Percentiles rank a stretch among this genome's conserved stretches.
phyloP scores from a whole-genome alignment of 345 rosid species.

The Eucalyptus melliodora region DNA sequence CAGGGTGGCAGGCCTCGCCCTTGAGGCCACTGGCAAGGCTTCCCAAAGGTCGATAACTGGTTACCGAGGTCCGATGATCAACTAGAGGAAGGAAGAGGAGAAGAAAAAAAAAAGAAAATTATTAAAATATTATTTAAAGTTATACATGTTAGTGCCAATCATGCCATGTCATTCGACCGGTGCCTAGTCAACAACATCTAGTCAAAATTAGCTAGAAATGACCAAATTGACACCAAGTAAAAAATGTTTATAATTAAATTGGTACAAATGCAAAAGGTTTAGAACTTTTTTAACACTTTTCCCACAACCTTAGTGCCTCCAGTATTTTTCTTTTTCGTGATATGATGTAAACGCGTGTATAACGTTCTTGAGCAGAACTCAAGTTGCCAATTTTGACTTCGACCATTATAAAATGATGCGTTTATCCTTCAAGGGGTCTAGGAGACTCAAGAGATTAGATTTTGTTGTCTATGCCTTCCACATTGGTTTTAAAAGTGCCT shows the following conservation, averaged over 20 bases:
- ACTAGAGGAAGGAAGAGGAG: background rate
- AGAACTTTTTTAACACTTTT: too few relatives aligned
- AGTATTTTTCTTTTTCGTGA: background rate
- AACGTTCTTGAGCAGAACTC: background rate
- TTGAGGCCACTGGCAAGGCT: accelerated
- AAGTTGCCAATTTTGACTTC: background rate
- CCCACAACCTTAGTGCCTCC: background rate
- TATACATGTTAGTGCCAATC: accelerated
- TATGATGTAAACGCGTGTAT: background rate
- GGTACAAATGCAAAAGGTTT: too few relatives aligned
- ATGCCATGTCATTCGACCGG: accelerated
- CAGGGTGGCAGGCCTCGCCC: accelerated
- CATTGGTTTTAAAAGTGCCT: background rate
- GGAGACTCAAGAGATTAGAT: background rate
- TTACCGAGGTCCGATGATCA: accelerated
- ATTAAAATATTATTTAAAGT: too few relatives aligned
- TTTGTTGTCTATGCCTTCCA: background rate
- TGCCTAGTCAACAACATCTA: accelerated
- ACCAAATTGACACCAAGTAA: too few relatives aligned
- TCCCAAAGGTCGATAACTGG: too few relatives aligned
- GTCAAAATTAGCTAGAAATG: too few relatives aligned
- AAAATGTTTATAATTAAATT: too few relatives aligned
- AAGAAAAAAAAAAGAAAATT: accelerated
- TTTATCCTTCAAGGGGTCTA: background rate
- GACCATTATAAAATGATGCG: background rate